Evolutionary conservation across 1,284 basidiomycete genomes (phyloP), one percentile per base, ranked within the genome.

Genomic region (Sanghuangporus baumii): DNA sequence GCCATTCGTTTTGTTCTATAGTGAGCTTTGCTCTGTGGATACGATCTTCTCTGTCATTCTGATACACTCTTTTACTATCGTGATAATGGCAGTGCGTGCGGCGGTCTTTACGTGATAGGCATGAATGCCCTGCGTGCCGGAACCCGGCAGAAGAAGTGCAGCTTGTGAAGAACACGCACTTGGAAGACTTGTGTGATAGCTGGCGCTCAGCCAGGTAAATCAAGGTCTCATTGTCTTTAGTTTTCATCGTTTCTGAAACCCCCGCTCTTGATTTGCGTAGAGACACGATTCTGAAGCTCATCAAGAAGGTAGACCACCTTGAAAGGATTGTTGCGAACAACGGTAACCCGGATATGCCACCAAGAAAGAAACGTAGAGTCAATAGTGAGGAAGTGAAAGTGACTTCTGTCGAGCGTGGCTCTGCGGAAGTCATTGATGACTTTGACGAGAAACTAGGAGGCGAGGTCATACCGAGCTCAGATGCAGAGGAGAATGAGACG

Each of bases 1-100:
- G 87, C 0, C 90, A 92, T 68, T 85, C 83, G 61, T 92, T 91
- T 70, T 91, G 90, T 74, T 90, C 89, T 18, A 70, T 83, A 68
- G 90, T 91, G 68, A 67, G 86, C 72, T 46, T 20, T 36, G 37
- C 23, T 14, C 34, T 36, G 12, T 41, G 37, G 36, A 59, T 67
- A 20, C 67, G 1, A 3, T 46, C 4, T 2, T 18, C 16, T 16
- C 16, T n/a, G 43, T 16, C 7, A n/a, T 46, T 11, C 43, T 46
- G 16, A 46, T 20, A 18, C 20, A 18, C 20, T 2, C 20, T n/a
- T 16, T n/a, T 16, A n/a, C 4, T 11, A 46, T 46, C 16, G 20
- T 60, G 34, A 37, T 38, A 41, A 18, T 57, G 52, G 55, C 61
- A 91, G 89, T 91, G 88, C 70, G 81, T 89, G 57, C 78, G 88